phyloP scores from a whole-genome alignment of 2,329 filamentous ascomycete genomes.

The Epichloe sibirici region DNA sequence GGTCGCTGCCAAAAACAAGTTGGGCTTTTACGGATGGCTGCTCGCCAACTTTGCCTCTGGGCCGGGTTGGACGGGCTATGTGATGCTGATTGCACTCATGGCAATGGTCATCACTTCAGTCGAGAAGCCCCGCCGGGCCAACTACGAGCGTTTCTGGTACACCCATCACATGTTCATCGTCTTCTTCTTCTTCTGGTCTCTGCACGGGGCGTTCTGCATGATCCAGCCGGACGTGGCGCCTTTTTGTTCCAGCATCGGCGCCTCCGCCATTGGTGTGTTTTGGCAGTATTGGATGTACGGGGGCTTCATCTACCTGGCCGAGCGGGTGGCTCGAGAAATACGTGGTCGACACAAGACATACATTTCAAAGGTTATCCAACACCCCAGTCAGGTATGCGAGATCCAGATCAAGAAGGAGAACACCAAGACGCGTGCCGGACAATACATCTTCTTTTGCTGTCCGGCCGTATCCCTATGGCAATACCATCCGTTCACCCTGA shows the following conservation, averaged over 20 bases:
- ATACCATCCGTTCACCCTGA: conserved; percentile 79
- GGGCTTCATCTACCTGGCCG: conserved; percentile 68
- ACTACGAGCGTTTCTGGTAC: conserved; percentile 87
- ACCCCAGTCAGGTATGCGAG: conserved; percentile 79
- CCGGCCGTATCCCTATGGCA: conserved; percentile 80
- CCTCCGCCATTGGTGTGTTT: conserved; percentile 61
- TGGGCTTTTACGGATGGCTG: conserved; percentile 68
- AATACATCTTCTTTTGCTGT: conserved; percentile 85
- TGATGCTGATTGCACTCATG: conserved; percentile 70
- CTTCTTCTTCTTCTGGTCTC: conserved; percentile 86
- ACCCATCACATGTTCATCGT: conserved; percentile 79
- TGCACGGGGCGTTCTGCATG: conserved; percentile 84
- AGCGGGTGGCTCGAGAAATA: conserved; percentile 66
- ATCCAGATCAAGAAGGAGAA: conserved; percentile 88
- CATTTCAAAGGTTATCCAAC: conserved; percentile 80
- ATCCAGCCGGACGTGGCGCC: conserved; percentile 73
- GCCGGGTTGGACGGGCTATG: conserved; percentile 75
- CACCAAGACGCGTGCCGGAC: conserved; percentile 68
- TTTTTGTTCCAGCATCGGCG: conserved; percentile 58
- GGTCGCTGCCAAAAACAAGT: conserved; percentile 59
- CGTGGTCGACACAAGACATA: conserved; percentile 74
- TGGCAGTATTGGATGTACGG: conserved; percentile 88
- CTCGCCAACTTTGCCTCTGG: conserved; percentile 67
- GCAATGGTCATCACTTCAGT: conserved; percentile 67
- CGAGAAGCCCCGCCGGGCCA: conserved; percentile 65